Base-by-base conservation (phyloP, 495 filamentous ascomycete genomes). In the Podospora sp. region DNA sequence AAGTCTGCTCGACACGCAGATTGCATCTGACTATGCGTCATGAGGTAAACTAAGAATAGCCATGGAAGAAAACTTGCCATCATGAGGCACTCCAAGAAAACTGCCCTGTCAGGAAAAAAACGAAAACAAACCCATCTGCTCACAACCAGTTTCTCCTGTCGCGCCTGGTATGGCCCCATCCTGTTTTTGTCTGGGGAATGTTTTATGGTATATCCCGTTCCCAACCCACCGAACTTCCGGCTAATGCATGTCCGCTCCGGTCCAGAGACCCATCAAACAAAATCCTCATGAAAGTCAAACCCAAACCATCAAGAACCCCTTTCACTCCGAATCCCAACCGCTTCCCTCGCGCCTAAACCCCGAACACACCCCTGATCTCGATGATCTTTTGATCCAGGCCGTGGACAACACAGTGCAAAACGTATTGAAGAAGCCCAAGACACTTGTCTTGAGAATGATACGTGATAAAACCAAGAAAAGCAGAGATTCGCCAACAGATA, bases 291-390 rank as follows among this genome's bases (percentile, higher is more conserved):
- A 46, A 11, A 46, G 14, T 4, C 14, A 14, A 46, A 46, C 4
- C 8, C 40, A 4, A 14, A 55, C 7, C 52, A 55, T n/a, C 20
- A 22, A 52, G 21, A 55, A 55, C 52, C 6, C 55, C 24, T 33
- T 59, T 11, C 8, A 59, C 16, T 6, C 24, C 8, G 22, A 33
- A 29, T 29, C 22, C 29, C 3, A 35, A 29, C 26, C 22, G 25
- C 26, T 59, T 59, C 56, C 56, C 6, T 59, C 56, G 56, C 22
- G 56, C 22, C 26, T n/a, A n/a, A 59, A 29, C 22, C 26, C n/a
- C 25, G 20, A 25, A 58, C 20, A 25, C 25, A 27, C 20, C 50
- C 52, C 52, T 46, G 40, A 46, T 46, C 9, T 46, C 16, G 40
- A 55, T 14, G n/a, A 24, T 55, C 2, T 55, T 55, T 9, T 9